phyloP scores from a whole-genome alignment of 208 protist genomes.

The Polymyxa betae region DNA sequence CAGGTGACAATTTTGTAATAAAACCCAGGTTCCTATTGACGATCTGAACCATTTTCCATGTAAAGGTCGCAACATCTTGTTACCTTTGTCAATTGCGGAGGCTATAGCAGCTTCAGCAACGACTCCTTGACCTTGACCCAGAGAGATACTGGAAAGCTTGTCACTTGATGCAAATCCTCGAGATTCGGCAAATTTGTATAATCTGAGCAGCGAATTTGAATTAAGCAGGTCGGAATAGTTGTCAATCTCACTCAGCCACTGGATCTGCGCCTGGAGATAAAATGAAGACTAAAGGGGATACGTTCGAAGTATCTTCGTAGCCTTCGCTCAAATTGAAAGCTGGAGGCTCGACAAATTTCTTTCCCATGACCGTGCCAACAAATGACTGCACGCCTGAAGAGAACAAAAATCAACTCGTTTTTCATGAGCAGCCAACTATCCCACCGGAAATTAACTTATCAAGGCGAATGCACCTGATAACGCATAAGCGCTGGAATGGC shows the following conservation, averaged over 20 bases:
- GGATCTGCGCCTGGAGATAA: constrained; percentile 96
- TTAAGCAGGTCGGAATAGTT: background rate
- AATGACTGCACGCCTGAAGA: constrained; percentile 49
- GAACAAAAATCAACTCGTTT: constrained; percentile 74
- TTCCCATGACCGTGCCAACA: constrained; percentile 71
- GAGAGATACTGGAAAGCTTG: constrained; percentile 91
- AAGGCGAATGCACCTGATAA: constrained; percentile 90
- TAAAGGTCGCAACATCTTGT: background rate
- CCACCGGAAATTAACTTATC: constrained; percentile 90
- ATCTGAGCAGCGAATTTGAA: constrained; percentile 33
- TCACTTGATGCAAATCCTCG: constrained; percentile 85
- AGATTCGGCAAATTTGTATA: constrained; percentile 92
- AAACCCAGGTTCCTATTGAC: constrained; percentile 77
- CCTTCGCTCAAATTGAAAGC: constrained; percentile 92
- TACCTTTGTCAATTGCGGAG: constrained; percentile 88
- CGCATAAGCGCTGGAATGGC: constrained; percentile 89
- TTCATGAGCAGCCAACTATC: constrained; percentile 77
- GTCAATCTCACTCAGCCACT: constrained; percentile 75
- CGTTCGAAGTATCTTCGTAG: constrained; percentile 87
- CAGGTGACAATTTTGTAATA: constrained; percentile 96
- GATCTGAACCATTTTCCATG: background rate
- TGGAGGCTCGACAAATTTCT: constrained; percentile 91
- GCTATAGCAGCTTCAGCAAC: constrained; percentile 80
- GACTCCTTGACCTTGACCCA: constrained; percentile 96
- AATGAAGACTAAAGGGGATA: constrained; percentile 94